These are phyloP conservation scores for Pachysandra terminalis DNA, from an alignment of 164 flowering plant species.

Conservation along the genomic window DNA sequence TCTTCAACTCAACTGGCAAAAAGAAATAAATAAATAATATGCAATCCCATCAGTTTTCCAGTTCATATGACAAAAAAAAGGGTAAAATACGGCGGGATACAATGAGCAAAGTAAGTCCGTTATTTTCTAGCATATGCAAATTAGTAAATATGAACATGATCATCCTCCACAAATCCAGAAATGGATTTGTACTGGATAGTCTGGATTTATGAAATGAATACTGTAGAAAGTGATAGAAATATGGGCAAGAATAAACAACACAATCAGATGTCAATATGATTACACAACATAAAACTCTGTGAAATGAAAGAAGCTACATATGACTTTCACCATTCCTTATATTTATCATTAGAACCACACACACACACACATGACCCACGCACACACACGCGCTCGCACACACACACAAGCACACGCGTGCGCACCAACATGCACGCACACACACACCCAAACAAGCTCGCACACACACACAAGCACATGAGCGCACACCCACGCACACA, in stretches of 20 bases:
- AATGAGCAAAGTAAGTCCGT: neutral
- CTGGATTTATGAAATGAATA: no score
- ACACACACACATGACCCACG: no score
- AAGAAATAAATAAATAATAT: neutral
- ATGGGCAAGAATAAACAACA: neutral
- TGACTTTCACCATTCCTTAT: neutral
- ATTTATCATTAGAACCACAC: no score
- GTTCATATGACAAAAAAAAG: neutral
- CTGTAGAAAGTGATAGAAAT: neutral
- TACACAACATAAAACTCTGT: neutral
- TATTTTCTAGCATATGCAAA: neutral
- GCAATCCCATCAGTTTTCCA: slow-evolving; percentile 2
- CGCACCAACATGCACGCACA: no score
- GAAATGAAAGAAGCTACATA: no score
- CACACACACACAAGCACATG: no score
- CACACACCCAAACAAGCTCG: no score
- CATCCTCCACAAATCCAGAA: neutral
- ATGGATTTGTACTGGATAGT: no score
- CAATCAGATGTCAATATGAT: no score
- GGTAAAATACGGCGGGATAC: neutral
- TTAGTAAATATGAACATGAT: neutral
- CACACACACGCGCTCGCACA: no score
- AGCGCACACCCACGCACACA: no score
- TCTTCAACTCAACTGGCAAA: slow-evolving; percentile 63
- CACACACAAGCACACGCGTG: no score